Evolutionary conservation across 2,329 filamentous ascomycete genomes (phyloP).

Genomic region (Fulvia fulva): DNA sequence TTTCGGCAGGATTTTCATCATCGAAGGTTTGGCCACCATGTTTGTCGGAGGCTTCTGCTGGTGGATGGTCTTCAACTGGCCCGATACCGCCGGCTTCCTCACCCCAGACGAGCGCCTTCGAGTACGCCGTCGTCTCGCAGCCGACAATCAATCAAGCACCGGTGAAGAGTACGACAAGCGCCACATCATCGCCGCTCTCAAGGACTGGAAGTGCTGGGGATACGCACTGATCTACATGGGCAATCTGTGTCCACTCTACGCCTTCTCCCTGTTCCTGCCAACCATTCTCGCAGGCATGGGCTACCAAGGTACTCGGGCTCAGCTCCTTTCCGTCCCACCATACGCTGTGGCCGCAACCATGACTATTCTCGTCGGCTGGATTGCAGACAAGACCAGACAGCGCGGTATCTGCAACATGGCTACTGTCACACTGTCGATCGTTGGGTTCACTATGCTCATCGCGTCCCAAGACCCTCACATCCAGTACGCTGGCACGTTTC

Average conservation of each 20-base stretch:
- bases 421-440: constrained; percentile 65
- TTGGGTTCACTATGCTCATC: constrained; percentile 76
- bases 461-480: constrained; percentile 60
- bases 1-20: constrained; percentile 51
- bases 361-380: constrained; percentile 66
- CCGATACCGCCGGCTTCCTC: constrained; percentile 55
- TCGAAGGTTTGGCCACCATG: constrained; percentile 60
- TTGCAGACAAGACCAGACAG: constrained; percentile 68
- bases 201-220: constrained; percentile 78
- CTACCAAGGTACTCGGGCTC: constrained; percentile 56
- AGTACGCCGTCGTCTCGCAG: constrained; percentile 24
- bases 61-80: constrained; percentile 51
- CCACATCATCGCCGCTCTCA: constrained; percentile 42
- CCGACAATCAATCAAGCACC: constrained; percentile 25
- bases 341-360: constrained; percentile 68
- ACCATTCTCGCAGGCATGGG: constrained; percentile 37
- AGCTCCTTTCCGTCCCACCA: constrained; percentile 70
- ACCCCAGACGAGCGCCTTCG: constrained; percentile 38
- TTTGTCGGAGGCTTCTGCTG: constrained; percentile 47
- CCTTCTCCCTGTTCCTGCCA: constrained; percentile 33
- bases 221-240: constrained; percentile 75
- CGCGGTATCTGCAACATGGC: constrained; percentile 77
- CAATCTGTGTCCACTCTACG: constrained; percentile 27
- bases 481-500: constrained; percentile 77
- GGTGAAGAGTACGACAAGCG: constrained; percentile 26